phyloP scores from a whole-genome alignment of 352 stramenopile species.

The Globisporangium uncinulatum region DNA sequence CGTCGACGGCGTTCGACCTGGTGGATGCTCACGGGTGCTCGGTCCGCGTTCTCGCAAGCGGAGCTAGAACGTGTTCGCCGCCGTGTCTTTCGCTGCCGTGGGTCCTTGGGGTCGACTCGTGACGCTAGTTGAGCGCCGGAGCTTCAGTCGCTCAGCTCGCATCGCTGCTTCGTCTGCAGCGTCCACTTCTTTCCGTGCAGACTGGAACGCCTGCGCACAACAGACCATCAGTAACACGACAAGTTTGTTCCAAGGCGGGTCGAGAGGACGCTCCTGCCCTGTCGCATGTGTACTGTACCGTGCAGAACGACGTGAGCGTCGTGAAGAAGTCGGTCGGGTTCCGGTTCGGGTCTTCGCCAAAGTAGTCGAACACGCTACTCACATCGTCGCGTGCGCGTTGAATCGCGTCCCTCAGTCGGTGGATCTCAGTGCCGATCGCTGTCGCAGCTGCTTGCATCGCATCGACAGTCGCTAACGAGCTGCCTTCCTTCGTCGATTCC shows the following conservation, averaged over 20 bases:
- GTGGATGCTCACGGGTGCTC: slow-evolving; percentile 19
- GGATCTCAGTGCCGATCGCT: slow-evolving; percentile 43
- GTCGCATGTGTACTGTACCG: not conserved
- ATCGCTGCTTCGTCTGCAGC: slow-evolving; percentile 45
- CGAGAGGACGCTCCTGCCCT: slow-evolving; percentile 16
- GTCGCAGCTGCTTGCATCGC: slow-evolving; percentile 28
- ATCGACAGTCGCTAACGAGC: slow-evolving; percentile 7
- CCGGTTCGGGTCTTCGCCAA: slow-evolving; percentile 74
- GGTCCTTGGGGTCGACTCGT: not conserved
- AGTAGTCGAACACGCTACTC: slow-evolving; percentile 78
- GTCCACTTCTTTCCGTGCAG: slow-evolving; percentile 64
- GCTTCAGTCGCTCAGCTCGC: slow-evolving; percentile 54
- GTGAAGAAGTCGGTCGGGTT: slow-evolving; percentile 75
- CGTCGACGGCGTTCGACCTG: not conserved
- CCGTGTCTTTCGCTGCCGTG: slow-evolving; percentile 2
- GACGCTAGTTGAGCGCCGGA: slow-evolving; percentile 32
- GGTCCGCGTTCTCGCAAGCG: slow-evolving; percentile 28
- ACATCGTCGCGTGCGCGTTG: slow-evolving; percentile 45
- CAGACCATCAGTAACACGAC: not conserved
- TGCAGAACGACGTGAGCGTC: slow-evolving; percentile 77
- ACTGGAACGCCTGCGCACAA: slow-evolving; percentile 44
- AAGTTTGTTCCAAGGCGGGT: not conserved
- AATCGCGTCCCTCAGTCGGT: slow-evolving; percentile 31
- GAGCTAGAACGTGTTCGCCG: slow-evolving; percentile 9
- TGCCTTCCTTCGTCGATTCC: slow-evolving; percentile 25